Base-by-base conservation (phyloP, 257 asterid species). In the Ajuga chamaepitys region DNA sequence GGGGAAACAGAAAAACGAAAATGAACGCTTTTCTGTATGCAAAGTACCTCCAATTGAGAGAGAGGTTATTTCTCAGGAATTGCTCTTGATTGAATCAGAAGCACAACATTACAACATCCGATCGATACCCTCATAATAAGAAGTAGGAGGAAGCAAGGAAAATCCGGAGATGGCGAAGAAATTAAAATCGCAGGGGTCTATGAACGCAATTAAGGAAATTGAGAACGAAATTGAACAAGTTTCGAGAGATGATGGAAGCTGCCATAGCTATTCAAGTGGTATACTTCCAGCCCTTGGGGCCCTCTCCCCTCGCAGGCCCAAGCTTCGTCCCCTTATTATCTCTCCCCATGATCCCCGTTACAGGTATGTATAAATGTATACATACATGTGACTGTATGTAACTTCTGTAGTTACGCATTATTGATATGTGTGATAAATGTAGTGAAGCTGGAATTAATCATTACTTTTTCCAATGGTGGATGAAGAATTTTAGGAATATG, bases 241-340 rank as follows among this genome's bases (percentile, higher is more conserved):
- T 1, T 76, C 87, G 0, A 58, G 69, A 53, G 90, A 85, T 28
- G 90, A 86, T 46, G 26, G 67, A 50, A 82, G 86, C 62, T 74
- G 78, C 12, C 82, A 82, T 30, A 80, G 88, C 70, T 48, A 82
- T 35, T 68, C 86, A 1, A 82, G 75, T 63, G 84, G 70, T 9
- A 77, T 85, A 70, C 86, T 88, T 45, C 95, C 95, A 5, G 80
- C 96, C 44, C 95, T 86, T 20, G 95, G 95, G 30, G 95, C 77
- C 12, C 77, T 75, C 45, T 70, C 75, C 74, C 62, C 68, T 44
- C 79, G 83, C 8, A 74, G 62, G 69, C 53, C 25, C 64, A 78
- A 70, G 62, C 88, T 82, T 64, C 85, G 79, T 22, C 76, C 64
- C 17, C 80, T 42, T 53, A 71, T 77, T 44, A 34, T 89, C 80